Evolutionary conservation across 2,329 filamentous ascomycete species (phyloP), one percentile per base, ranked within the genome.

Genomic region (Fusarium equiseti): DNA sequence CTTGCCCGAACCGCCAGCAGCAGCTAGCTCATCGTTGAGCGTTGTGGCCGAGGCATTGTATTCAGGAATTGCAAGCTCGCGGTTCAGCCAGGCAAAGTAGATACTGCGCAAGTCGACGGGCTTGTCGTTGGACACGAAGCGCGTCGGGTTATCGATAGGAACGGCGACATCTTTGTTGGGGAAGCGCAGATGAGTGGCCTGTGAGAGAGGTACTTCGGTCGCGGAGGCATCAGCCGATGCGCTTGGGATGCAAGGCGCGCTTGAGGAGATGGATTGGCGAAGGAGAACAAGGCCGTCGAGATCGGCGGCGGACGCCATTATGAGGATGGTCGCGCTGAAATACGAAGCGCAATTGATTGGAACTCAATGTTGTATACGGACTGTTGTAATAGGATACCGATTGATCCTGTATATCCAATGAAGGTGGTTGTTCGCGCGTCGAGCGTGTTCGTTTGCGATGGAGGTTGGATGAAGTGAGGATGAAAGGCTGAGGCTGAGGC

Each of bases 31-130:
- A 53, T 93, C 90, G 79, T 97, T 97, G 60, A 98, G 86, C 73
- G 90, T 87, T 75, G 92, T 90, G 16, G 93, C 92, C 0, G 92
- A 91, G 27, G 92, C 89, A 81, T 98, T 96, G 86, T 98, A 98
- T 75, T 97, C 94, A 13, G 93, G 92, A 72, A 97, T 94, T 58
- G 92, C 90, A 59, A 92, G 90, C 83, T 98, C 95, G 80, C 94
- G 94, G 82, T 98, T 97, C 76, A 93, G 86, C 94, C 94, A 99
- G 59, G 94, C 94, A 78, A 98, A 97, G 84, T 95, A 98, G 81
- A 98, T 95, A 79, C 92, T 96, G 78, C 96, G 94, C 73, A 99
- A 86, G 79, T 98, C 93, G 76, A 97, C 90, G 7, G 91, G 87
- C 59, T 88, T 86, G 75, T 88, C 88, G 63, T 89, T 88, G n/a